These are phyloP conservation scores for Paracoccidioides brasiliensis DNA, from an alignment of 2,329 filamentous ascomycete genomes.

Conservation along the genomic window DNA sequence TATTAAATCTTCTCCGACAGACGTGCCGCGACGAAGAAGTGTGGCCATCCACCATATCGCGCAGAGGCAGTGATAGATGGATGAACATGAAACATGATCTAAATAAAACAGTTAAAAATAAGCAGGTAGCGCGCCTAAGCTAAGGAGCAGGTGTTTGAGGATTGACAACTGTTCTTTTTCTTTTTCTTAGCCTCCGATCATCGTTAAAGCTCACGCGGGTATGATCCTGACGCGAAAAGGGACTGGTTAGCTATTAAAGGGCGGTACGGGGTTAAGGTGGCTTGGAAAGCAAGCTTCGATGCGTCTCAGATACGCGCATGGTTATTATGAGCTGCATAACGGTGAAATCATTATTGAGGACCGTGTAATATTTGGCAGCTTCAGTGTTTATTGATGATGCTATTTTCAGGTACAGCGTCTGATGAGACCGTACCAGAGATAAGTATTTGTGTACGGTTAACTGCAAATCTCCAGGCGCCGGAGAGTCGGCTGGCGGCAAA, in stretches of 20 bases:
- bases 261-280: background rate
- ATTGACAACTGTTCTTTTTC: background rate
- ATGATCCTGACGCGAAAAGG: background rate
- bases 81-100: conserved; percentile 28
- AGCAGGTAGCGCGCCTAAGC: background rate
- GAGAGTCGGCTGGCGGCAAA: too few species aligned
- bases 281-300: background rate
- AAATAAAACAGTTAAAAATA: conserved; percentile 4
- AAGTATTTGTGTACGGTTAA: too few species aligned
- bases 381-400: background rate
- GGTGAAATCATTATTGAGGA: background rate
- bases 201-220: background rate
- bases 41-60: background rate
- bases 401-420: background rate
- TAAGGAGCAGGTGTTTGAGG: background rate
- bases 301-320: background rate
- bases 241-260: background rate
- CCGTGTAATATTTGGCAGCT: background rate
- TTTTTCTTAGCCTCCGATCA: background rate
- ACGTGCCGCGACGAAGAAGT: conserved; percentile 1
- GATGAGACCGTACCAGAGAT: too few species aligned
- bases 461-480: too few species aligned
- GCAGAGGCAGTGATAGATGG: background rate
- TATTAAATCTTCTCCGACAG: conserved; percentile 25
- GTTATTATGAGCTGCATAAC: background rate